These are phyloP conservation scores for Pseudozyma sp. DNA, from an alignment of 1,284 basidiomycete species.

Conservation along the genomic window DNA sequence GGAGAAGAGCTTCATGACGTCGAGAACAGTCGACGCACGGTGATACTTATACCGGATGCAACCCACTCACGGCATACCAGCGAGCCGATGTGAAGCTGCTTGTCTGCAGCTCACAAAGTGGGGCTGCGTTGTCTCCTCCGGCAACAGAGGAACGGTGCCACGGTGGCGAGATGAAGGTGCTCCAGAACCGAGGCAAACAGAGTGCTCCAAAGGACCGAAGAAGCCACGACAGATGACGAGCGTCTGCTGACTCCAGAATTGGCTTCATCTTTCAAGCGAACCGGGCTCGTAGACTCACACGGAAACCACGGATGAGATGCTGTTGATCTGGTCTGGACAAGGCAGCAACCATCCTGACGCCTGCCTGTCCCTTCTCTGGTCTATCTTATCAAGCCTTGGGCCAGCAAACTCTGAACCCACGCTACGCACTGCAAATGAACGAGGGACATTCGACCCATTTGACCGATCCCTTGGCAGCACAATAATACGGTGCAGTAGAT, in stretches of 20 bases:
- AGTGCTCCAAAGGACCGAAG: no score
- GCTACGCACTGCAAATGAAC: background rate
- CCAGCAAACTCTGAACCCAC: no score
- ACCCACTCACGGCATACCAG: background rate
- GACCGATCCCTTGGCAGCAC: background rate
- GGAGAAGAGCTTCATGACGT: slow-evolving; percentile 1
- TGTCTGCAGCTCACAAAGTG: background rate
- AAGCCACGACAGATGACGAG: background rate
- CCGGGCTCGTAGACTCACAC: background rate
- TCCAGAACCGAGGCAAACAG: background rate
- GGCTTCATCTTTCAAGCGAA: background rate
- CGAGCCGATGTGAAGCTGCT: background rate
- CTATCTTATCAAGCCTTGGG: no score
- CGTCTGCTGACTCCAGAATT: background rate
- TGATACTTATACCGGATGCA: slow-evolving; percentile 16
- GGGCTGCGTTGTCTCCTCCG: background rate
- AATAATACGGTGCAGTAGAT: no score
- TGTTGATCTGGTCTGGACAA: no score
- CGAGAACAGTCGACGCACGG: background rate
- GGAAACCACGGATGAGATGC: background rate
- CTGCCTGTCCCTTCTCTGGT: no score
- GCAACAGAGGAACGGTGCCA: background rate
- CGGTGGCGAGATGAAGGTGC: slow-evolving; percentile 1
- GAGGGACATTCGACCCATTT: background rate
- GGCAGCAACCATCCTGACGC: no score